Base-by-base conservation (phyloP, 345 rosid genomes). In the Xanthoceras sorbifolium region DNA sequence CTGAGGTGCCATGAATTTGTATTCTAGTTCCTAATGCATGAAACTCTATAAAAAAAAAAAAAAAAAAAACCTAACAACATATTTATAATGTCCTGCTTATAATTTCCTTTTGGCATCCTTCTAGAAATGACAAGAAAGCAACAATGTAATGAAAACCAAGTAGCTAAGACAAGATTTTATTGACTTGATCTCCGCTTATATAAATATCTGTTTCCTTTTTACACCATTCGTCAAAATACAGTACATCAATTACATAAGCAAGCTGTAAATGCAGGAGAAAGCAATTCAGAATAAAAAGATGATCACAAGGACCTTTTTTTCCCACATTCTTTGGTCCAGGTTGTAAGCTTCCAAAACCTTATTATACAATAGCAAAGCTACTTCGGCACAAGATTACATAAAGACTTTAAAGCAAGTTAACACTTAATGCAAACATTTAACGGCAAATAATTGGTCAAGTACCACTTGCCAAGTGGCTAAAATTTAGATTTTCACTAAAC, bases 371-470 rank as follows among this genome's bases (percentile, higher is more conserved):
- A 54, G 6, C 32, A 22, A 55, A 38, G 23, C 74, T 17, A 60
- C 32, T 14, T 36, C 22, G 12, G n/a, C 61, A 55, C 9, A 12
- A 23, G 29, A 31, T 59, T 25, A 23, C 28, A 52, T 20, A 5
- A 18, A 31, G 74, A 55, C 59, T 73, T 12, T 20, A 10, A 34
- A 54, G 74, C 66, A 72, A 57, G n/a, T 59, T 50, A 14, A 48
- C 9, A 28, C 29, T 46, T 29, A n/a, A 44, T 55, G 67, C 22
- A 55, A 46, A 0, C 28, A 63, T 74, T 29, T 73, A 42, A 28
- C 23, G 74, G 67, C 40, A 29, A 10, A 0, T 42, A 4, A 1
- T 18, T 38, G 55, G 6, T 60, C 8, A 72, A 72, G 55, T 28
- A 46, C 15, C 40, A 17, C 9, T 42, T 40, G 59, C 23, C 32